Percentiles rank a stretch among this genome's conserved stretches.
Evolutionary conservation across 768 basidiomycete species (phyloP).

Genomic region (Termitomyces sp.): DNA sequence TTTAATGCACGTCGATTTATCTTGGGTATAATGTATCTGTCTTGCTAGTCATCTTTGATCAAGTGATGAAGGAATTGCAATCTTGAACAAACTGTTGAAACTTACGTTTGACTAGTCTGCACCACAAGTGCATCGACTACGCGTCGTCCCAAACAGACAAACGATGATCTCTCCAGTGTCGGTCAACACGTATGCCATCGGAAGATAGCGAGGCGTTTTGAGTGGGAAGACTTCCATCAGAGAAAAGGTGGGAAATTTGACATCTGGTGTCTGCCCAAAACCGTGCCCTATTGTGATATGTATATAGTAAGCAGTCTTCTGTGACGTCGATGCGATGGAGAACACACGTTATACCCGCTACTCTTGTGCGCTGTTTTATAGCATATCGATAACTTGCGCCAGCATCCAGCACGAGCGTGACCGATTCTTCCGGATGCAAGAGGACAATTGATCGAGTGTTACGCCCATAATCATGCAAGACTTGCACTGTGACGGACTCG

Average conservation of each 20-base stretch:
- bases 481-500: conserved; percentile 59
- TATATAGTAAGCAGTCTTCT: not conserved
- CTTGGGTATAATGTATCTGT: conserved; percentile 6
- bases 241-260: conserved; percentile 56
- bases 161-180: conserved; percentile 62
- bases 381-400: conserved; percentile 67
- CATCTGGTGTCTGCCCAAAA: conserved; percentile 64
- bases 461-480: conserved; percentile 59
- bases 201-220: conserved; percentile 26
- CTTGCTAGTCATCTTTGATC: not conserved
- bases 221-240: conserved; percentile 23
- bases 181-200: conserved; percentile 59
- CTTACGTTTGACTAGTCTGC: not conserved
- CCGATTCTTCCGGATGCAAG: conserved; percentile 55
- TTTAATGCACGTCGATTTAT: not conserved
- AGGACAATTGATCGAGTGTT: conserved; percentile 48
- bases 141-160: conserved; percentile 59
- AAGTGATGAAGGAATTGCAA: not conserved
- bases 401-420: conserved; percentile 66
- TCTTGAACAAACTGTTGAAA: not conserved
- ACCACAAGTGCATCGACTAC: conserved; percentile 4
- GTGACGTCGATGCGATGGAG: conserved; percentile 5
- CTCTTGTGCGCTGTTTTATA: conserved; percentile 58
- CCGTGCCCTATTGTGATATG: conserved; percentile 38
- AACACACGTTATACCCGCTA: conserved; percentile 66